Conservation (phyloP, 2,329 filamentous ascomycete genomes). For the Calonectria pteridis region DNA sequence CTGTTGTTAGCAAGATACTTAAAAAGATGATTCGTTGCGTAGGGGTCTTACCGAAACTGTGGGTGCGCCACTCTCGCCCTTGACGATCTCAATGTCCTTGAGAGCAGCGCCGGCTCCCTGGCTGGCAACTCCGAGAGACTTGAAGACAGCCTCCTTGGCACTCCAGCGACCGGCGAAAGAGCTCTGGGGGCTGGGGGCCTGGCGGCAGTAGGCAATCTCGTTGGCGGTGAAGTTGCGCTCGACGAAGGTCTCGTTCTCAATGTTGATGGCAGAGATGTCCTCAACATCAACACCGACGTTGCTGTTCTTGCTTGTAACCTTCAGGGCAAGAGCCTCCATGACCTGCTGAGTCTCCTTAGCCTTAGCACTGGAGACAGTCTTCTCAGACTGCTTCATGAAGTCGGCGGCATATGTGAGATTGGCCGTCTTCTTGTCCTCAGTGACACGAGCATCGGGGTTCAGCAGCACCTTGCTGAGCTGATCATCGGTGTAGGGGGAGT, state of each 20-base stretch:
- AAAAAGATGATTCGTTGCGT: background rate
- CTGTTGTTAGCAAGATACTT: constrained; percentile 52
- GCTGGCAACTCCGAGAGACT: constrained; percentile 89
- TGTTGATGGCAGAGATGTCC: constrained; percentile 87
- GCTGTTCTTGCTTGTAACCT: constrained; percentile 68
- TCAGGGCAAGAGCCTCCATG: constrained; percentile 81
- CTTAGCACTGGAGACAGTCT: constrained; percentile 62
- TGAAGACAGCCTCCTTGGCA: constrained; percentile 99
- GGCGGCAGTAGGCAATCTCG: constrained; percentile 89
- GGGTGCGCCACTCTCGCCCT: constrained; percentile 85
- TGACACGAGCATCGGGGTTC: constrained; percentile 91
- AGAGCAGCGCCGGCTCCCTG: constrained; percentile 90
- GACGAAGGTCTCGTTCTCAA: constrained; percentile 93
- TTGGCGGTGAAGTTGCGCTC: constrained; percentile 91
- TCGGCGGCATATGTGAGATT: constrained; percentile 79
- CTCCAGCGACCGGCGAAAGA: constrained; percentile 97
- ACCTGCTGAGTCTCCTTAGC: constrained; percentile 77
- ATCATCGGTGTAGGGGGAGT: constrained; percentile 89
- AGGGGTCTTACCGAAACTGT: constrained; percentile 79
- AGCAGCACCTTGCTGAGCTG: constrained; percentile 91
- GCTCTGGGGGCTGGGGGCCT: constrained; percentile 83
- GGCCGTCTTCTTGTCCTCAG: constrained; percentile 86
- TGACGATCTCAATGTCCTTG: constrained; percentile 94
- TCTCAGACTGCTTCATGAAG: constrained; percentile 75
- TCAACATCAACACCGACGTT: constrained; percentile 97